phyloP scores from a whole-genome alignment of 73 alveolate species.

The Diophrys appendiculata region DNA sequence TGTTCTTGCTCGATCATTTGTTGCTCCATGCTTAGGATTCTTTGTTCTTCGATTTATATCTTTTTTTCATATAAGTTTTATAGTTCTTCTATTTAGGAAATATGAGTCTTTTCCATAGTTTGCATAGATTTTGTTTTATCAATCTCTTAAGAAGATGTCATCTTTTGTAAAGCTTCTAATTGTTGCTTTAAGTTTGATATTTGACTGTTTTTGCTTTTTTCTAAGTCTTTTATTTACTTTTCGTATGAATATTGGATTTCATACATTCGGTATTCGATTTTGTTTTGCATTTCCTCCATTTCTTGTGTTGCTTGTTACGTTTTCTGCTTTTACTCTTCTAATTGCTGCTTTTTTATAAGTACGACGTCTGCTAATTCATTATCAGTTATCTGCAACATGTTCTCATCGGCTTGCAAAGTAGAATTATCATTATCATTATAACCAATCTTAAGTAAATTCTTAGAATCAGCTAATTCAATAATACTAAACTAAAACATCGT shows the following conservation, averaged over 20 bases:
- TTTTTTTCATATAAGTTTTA: constrained; percentile 83
- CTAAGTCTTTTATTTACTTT: constrained; percentile 53
- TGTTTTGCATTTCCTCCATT: constrained; percentile 64
- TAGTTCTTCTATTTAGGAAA: constrained; percentile 76
- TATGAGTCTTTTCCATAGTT: constrained; percentile 80
- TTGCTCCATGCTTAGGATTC: constrained; percentile 76
- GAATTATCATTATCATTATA: constrained; percentile 30
- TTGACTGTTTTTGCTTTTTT: constrained; percentile 58
- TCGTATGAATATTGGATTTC: constrained; percentile 62
- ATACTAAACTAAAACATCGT: constrained; percentile 58
- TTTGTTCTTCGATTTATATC: constrained; percentile 73
- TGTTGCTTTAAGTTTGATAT: constrained; percentile 66
- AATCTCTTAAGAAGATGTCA: constrained; percentile 69
- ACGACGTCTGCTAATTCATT: constrained; percentile 86
- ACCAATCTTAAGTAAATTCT: background rate
- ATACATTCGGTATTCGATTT: constrained; percentile 66
- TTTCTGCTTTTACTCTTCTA: constrained; percentile 72
- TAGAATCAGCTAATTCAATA: constrained; percentile 21
- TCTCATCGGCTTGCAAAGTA: constrained; percentile 57
- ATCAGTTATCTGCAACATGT: constrained; percentile 63
- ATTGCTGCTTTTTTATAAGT: constrained; percentile 70
- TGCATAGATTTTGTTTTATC: constrained; percentile 73
- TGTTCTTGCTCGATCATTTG: constrained; percentile 76
- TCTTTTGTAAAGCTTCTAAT: constrained; percentile 69
- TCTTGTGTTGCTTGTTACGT: constrained; percentile 68